Evolutionary conservation across 2,329 filamentous ascomycete species (phyloP).

Genomic region (Xylaria sp.): DNA sequence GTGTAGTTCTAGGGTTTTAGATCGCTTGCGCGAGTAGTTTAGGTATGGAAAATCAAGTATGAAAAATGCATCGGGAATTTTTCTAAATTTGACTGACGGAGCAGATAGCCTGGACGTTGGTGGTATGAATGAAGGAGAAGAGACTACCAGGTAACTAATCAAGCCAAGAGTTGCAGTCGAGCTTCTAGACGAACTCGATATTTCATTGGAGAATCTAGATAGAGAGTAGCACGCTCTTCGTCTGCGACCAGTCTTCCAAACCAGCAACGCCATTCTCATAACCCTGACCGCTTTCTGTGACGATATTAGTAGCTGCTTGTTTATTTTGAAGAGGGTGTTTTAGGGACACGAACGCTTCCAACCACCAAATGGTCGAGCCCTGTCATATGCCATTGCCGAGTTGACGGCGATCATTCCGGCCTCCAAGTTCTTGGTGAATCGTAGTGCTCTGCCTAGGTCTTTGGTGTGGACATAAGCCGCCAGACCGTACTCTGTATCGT

Average conservation of each 20-base stretch:
- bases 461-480: slow-evolving; percentile 65
- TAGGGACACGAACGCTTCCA: slow-evolving; percentile 49
- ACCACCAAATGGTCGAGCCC: slow-evolving; percentile 53
- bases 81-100: not conserved
- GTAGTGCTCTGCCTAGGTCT: slow-evolving; percentile 58
- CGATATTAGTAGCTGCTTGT: not conserved
- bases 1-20: not conserved
- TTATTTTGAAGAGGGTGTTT: not conserved
- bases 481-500: slow-evolving; percentile 66
- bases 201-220: slow-evolving; percentile 2
- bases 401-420: slow-evolving; percentile 71
- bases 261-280: slow-evolving; percentile 33
- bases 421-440: slow-evolving; percentile 63
- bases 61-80: not conserved
- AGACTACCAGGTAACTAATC: not conserved
- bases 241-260: slow-evolving; percentile 35
- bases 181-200: not conserved
- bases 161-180: not conserved
- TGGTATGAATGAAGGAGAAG: not conserved
- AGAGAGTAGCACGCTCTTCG: slow-evolving; percentile 33
- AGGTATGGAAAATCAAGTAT: not conserved
- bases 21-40: not conserved
- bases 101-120: not conserved
- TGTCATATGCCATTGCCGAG: slow-evolving; percentile 51
- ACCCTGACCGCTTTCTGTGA: slow-evolving; percentile 34